Evolutionary conservation across 2,329 filamentous ascomycete species (phyloP).

Genomic region (Pseudovirgaria hyperparasitica): DNA sequence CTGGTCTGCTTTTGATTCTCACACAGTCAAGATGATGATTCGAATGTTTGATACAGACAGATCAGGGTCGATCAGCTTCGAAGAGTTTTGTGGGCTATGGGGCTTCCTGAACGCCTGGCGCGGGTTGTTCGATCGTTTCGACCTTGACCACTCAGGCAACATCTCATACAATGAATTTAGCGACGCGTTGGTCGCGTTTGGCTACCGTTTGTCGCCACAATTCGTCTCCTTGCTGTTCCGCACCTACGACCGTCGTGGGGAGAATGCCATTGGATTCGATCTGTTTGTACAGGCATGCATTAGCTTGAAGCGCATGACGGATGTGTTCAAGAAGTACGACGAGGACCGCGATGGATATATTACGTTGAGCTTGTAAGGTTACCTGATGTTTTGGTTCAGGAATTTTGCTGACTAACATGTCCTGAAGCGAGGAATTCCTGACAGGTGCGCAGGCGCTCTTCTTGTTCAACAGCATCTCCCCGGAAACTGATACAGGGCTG

Average conservation of each 20-base stretch:
- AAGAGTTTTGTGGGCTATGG: slow-evolving; percentile 92
- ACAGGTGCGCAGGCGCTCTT: slow-evolving; percentile 44
- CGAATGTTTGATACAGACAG: slow-evolving; percentile 95
- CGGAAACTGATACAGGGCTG: slow-evolving; percentile 37
- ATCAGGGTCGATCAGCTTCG: slow-evolving; percentile 78
- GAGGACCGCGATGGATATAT: slow-evolving; percentile 87
- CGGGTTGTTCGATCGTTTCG: slow-evolving; percentile 87
- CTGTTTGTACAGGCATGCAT: slow-evolving; percentile 97
- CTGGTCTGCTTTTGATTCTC: slow-evolving; percentile 83
- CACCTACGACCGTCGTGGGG: slow-evolving; percentile 56
- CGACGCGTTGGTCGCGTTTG: slow-evolving; percentile 81
- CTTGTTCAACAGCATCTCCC: slow-evolving; percentile 40
- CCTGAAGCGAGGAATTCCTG: slow-evolving; percentile 36
- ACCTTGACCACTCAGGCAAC: slow-evolving; percentile 72
- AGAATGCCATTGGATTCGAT: slow-evolving; percentile 56
- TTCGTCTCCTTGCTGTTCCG: slow-evolving; percentile 80
- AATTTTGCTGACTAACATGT: slow-evolving; percentile 2
- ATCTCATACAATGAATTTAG: slow-evolving; percentile 80
- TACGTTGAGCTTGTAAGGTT: slow-evolving; percentile 41
- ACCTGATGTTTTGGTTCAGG: background rate
- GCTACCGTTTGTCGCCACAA: slow-evolving; percentile 72
- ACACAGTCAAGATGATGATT: slow-evolving; percentile 98
- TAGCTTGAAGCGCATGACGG: slow-evolving; percentile 93
- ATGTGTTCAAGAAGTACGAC: slow-evolving; percentile 98
- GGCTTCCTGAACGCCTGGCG: slow-evolving; percentile 92